Conservation (phyloP, 345 rosid species). For the Eucalyptus shirleyi region DNA sequence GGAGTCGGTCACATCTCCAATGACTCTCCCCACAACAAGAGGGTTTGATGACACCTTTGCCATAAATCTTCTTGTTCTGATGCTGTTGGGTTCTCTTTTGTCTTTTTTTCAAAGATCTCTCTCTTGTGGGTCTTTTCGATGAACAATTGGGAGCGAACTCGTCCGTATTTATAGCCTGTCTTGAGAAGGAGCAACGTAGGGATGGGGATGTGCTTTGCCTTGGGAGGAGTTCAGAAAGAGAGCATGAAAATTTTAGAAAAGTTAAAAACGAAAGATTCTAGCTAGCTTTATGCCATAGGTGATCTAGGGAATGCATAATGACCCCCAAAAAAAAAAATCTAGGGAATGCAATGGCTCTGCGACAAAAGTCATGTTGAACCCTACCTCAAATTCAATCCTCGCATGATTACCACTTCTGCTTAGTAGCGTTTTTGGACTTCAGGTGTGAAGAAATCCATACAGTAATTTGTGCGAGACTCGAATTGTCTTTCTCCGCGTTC, state of each 20-base stretch:
- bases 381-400: not conserved
- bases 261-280: not conserved
- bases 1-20: slow-evolving; percentile 73
- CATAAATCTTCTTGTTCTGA: not conserved
- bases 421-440: not conserved
- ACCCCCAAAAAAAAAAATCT: not conserved
- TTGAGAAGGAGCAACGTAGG: not conserved
- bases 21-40: slow-evolving; percentile 46
- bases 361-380: not conserved
- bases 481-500: not conserved
- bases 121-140: not conserved
- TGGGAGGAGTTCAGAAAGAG: not conserved
- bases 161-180: not conserved
- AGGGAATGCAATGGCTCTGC: not conserved
- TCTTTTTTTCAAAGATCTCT: not conserved
- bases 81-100: not conserved
- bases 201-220: not conserved
- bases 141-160: not conserved
- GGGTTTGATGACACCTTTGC: slow-evolving; percentile 48
- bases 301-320: not conserved
- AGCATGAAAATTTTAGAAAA: not conserved
- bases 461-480: not conserved
- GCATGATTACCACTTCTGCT: not conserved
- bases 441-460: not conserved
- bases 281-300: not conserved